A percentile compares a stretch with the other conserved stretches of the same genome.
Evolutionary conservation across 2,329 filamentous ascomycete species (phyloP).

Genomic region (Exophiala oligosperma): DNA sequence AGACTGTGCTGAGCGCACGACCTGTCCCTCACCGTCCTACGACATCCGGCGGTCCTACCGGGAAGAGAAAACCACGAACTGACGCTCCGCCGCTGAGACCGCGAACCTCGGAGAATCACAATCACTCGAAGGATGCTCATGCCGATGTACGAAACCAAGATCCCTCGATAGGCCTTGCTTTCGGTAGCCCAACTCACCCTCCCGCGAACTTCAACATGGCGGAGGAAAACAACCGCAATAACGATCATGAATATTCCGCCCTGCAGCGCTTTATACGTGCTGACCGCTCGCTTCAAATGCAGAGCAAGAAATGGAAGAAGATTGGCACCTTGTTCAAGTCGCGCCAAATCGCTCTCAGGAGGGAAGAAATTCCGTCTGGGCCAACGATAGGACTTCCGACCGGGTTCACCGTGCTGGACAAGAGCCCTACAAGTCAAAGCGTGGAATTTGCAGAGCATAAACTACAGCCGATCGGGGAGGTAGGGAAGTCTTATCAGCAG

Average conservation of each 20-base stretch:
- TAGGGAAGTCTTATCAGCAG: conserved; percentile 3
- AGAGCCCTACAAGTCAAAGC: conserved; percentile 9
- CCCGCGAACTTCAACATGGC: conserved; percentile 14
- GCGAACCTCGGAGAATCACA: conserved; percentile 20
- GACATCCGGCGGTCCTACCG: conserved; percentile 15
- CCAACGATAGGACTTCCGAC: conserved; percentile 21
- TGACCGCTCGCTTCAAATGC: conserved; percentile 18
- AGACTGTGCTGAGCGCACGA: conserved; percentile 1
- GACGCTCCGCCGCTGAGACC: conserved; percentile 16
- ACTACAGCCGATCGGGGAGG: conserved; percentile 5
- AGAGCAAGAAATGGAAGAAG: conserved; percentile 47
- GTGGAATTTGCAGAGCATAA: conserved; percentile 7
- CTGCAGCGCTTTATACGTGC: conserved; percentile 6
- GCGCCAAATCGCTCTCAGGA: conserved; percentile 23
- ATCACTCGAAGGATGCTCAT: conserved; percentile 11
- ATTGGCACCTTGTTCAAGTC: conserved; percentile 46
- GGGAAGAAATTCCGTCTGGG: conserved; percentile 13
- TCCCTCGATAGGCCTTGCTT: conserved; percentile 68
- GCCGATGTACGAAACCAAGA: conserved; percentile 33
- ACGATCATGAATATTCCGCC: conserved; percentile 6
- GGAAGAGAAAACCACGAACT: conserved; percentile 15
- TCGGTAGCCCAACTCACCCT: conserved; percentile 63
- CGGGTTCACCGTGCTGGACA: conserved; percentile 20
- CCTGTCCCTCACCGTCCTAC: conserved; percentile 17
- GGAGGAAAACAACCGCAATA: not conserved